A percentile compares a stretch with the other conserved stretches of the same genome.
phyloP scores from a whole-genome alignment of 495 filamentous ascomycete species.

The Aspergillus avenaceus region DNA sequence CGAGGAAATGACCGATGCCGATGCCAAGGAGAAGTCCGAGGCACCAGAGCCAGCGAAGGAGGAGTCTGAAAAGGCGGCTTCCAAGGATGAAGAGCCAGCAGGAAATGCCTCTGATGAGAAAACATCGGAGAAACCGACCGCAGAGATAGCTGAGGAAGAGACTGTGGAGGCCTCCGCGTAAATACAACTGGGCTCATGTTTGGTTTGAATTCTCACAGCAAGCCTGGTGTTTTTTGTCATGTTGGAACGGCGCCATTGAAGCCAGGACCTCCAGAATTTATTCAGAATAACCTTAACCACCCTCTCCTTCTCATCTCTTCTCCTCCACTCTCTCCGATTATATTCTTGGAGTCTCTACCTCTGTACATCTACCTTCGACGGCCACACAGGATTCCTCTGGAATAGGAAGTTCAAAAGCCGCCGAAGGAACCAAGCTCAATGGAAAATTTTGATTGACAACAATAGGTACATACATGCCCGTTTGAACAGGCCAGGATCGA shows the following conservation, averaged over 20 bases:
- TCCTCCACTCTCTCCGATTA: too few species aligned
- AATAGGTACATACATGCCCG: not conserved
- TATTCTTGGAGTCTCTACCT: too few species aligned
- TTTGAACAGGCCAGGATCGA: not conserved
- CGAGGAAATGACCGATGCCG: slow-evolving; percentile 35
- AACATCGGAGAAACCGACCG: slow-evolving; percentile 14
- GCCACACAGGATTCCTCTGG: not conserved
- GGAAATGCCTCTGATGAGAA: slow-evolving; percentile 11
- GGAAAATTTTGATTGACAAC: not conserved
- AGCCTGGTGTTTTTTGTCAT: not conserved
- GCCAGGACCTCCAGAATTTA: not conserved
- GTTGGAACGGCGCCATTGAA: slow-evolving; percentile 2
- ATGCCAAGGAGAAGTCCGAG: slow-evolving; percentile 22
- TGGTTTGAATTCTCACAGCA: not conserved
- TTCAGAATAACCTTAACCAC: not conserved
- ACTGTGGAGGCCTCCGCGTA: slow-evolving; percentile 16
- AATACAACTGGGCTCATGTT: not conserved
- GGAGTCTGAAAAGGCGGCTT: slow-evolving; percentile 19
- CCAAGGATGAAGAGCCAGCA: slow-evolving; percentile 16
- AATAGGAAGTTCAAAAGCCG: not conserved
- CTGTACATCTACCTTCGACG: not conserved
- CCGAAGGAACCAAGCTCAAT: not conserved
- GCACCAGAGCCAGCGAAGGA: slow-evolving; percentile 20
- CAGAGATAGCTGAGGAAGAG: slow-evolving; percentile 18
- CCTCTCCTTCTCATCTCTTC: not conserved